Evolutionary conservation across 768 basidiomycete genomes (phyloP), one percentile per base, ranked within the genome.

Genomic region (Lactifluus volemus): DNA sequence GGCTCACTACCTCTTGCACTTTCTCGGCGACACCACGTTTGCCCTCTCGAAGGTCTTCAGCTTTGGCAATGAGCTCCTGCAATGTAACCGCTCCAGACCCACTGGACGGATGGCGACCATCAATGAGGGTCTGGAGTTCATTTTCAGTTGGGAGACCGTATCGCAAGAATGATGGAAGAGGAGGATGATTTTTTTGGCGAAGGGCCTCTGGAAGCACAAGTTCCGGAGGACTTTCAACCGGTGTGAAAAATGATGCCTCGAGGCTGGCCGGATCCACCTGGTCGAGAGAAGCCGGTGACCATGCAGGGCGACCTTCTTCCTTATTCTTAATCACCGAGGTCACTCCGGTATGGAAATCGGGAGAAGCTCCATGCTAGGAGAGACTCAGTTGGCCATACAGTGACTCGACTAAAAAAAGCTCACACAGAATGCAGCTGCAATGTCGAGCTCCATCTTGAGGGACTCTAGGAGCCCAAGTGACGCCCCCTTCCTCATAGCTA

Each of bases 371-470:
- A 66, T 76, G 84, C 93, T 94, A 69, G 19, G 38, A 29, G 38
- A 19, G 11, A 51, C 21, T 47, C 19, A 38, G n/a, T 39, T 19
- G 44, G 25, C 29, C 44, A 44, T 32, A 53, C 1, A 29, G 36
- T 41, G 49, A 63, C 14, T 15, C 21, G 55, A 19, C 32, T 25
- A 25, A 15, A 17, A 48, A 34, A 34, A 34, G 2, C 92, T 77
- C 73, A 95, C 94, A 67, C 89, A 90, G 72, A 84, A 96, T 15
- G 92, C 93, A 38, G 88, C 84, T 19, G 92, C 94, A 68, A 98
- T 88, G 66, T 82, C 83, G 65, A 94, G 77, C 69, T 98, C 96
- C 84, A 89, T 92, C 65, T 87, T 75, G 61, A 98, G 76, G 1
- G 83, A 83, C 59, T 88, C 78, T 5, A 78, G 75, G 44, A 98